Conservation (phyloP, 768 basidiomycete species). For the Saitozyma podzolica region DNA sequence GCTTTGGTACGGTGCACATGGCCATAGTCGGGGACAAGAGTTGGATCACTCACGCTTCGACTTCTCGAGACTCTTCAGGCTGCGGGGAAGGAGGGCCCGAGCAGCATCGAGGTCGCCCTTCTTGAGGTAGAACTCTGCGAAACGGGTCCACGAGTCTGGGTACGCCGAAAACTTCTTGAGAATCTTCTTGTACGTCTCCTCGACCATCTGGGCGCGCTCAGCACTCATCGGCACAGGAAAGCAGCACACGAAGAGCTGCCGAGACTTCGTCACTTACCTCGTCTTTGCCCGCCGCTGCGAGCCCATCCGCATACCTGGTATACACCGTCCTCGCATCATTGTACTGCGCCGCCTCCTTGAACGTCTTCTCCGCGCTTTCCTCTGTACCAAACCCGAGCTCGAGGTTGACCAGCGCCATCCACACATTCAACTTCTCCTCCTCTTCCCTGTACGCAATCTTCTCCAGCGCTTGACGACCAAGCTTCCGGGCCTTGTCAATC, state of each 20-base stretch:
- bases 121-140: conserved; percentile 74
- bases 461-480: conserved; percentile 76
- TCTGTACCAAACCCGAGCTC: conserved; percentile 91
- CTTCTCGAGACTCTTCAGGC: conserved; percentile 87
- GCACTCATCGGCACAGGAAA: background rate
- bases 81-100: conserved; percentile 79
- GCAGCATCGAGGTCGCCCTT: conserved; percentile 74
- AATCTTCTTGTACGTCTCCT: conserved; percentile 82
- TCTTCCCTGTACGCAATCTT: conserved; percentile 96
- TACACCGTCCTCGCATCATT: conserved; percentile 93
- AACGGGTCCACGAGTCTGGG: conserved; percentile 90
- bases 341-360: conserved; percentile 83
- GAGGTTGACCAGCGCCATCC: conserved; percentile 93
- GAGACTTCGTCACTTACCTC: conserved; percentile 59
- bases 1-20: background rate
- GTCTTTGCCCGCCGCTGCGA: conserved; percentile 76
- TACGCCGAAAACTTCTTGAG: conserved; percentile 93
- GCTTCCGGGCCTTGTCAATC: conserved; percentile 86
- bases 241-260: background rate
- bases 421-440: conserved; percentile 91
- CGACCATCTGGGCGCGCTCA: conserved; percentile 67
- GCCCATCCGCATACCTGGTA: conserved; percentile 77
- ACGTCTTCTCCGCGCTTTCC: conserved; percentile 71
- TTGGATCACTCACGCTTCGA: conserved; percentile 72
- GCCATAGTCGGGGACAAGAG: background rate